Evolutionary conservation across 495 filamentous ascomycete species (phyloP), one percentile per base, ranked within the genome.

Genomic region (Penicillium maclennaniae): DNA sequence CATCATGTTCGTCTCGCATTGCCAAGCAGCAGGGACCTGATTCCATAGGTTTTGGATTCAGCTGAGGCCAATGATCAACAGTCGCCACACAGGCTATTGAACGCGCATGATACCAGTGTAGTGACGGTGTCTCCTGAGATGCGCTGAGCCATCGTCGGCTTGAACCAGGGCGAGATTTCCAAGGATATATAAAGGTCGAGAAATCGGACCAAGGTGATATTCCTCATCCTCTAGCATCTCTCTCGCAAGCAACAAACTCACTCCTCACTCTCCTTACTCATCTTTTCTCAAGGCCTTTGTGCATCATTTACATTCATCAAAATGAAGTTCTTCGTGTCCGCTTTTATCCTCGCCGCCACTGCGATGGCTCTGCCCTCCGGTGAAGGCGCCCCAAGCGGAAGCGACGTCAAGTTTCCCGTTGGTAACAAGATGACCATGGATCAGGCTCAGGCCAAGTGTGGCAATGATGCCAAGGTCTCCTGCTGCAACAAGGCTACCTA

Each of bases 371-470:
- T 70, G 23, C 63, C 63, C 43, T 52, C 64, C 38, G 47, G 52
- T 43, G 34, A 47, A 38, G 21, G 49, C 41, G 56, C 3, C 20
- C 12, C 14, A 6, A 28, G 31, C 16, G 40, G 45, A 41, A 36
- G 49, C 41, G 7, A 56, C 23, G 45, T 55, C 8, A 39, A 67
- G 51, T 55, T 60, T 56, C 58, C 59, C 23, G 53, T 64, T 37
- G 51, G 53, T 42, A 55, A 66, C 55, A 53, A 69, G 45, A 59
- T 64, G 15, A 70, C 70, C 51, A 54, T 74, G 34, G 53, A 65
- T 49, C 67, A 74, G 63, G 67, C 68, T 26, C 67, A 72, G 37
- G 67, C 66, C 63, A 67, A 66, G 54, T 78, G 75, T 39, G 74
- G 70, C 31, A 59, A 63, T 14, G 65, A 69, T 51, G 69, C 73